Conservation (phyloP, 179 eudicot genomes). For the Patellifolia procumbens region DNA sequence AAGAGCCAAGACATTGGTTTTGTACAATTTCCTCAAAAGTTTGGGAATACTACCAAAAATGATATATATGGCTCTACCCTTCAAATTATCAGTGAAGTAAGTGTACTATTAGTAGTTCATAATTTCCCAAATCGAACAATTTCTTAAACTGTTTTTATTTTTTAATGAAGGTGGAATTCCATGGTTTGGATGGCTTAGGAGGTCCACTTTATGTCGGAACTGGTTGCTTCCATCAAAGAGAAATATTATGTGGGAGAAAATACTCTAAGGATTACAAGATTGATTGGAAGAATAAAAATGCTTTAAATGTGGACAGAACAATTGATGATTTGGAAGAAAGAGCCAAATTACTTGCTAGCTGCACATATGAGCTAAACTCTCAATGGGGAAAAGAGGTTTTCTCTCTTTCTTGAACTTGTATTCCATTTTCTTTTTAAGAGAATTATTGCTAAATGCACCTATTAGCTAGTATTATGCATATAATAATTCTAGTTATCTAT, state of each 20-base stretch:
- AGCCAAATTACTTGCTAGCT: slow-evolving; percentile 53
- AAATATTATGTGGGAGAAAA: slow-evolving; percentile 54
- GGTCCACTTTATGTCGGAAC: slow-evolving; percentile 78
- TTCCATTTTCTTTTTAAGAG: too few species aligned
- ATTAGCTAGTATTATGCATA: too few species aligned
- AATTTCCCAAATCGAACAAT: not conserved
- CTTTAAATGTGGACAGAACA: slow-evolving; percentile 20
- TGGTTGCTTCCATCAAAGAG: slow-evolving; percentile 87
- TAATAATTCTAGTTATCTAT: too few species aligned
- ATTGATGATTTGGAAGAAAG: slow-evolving; percentile 48
- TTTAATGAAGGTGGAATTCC: slow-evolving; percentile 59
- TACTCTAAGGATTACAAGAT: slow-evolving; percentile 35
- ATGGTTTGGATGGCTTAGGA: slow-evolving; percentile 71
- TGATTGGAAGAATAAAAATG: slow-evolving; percentile 38
- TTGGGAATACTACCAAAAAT: slow-evolving; percentile 56
- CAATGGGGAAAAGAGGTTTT: slow-evolving; percentile 91
- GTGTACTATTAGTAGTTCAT: slow-evolving; percentile 5
- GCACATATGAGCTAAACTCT: slow-evolving; percentile 60
- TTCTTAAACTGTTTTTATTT: not conserved
- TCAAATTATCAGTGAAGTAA: slow-evolving; percentile 38
- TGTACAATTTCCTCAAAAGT: slow-evolving; percentile 78
- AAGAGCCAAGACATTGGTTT: slow-evolving; percentile 65
- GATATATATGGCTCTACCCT: slow-evolving; percentile 58
- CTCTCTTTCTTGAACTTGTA: too few species aligned
- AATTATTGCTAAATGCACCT: too few species aligned